Evolutionary conservation across 495 filamentous ascomycete genomes (phyloP).

Genomic region (Penicillium nucicola): DNA sequence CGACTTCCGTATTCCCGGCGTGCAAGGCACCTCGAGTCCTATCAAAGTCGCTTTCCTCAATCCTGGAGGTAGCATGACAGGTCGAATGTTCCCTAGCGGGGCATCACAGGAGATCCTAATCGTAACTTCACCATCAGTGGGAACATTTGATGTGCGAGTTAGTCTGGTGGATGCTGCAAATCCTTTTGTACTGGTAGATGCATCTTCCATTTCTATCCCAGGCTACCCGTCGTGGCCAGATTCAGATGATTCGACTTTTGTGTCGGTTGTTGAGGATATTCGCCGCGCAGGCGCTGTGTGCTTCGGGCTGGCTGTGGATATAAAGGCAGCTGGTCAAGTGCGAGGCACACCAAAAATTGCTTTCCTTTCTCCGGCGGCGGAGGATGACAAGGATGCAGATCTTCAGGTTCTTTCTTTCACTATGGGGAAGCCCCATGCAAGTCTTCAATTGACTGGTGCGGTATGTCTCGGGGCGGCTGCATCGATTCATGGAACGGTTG

Average conservation of each 20-base stretch:
- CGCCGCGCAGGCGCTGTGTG: conserved; percentile 24
- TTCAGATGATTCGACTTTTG: background rate
- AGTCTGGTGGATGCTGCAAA: conserved; percentile 33
- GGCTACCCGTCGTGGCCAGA: background rate
- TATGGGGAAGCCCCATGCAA: conserved; percentile 31
- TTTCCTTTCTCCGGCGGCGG: conserved; percentile 11
- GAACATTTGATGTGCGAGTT: conserved; percentile 12
- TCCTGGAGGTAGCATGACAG: conserved; percentile 31
- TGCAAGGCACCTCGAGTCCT: conserved; percentile 21
- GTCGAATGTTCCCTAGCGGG: conserved; percentile 28
- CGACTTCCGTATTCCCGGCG: conserved; percentile 23
- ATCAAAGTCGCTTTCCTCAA: conserved; percentile 29
- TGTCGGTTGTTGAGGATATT: conserved; percentile 22
- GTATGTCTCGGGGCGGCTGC: conserved; percentile 28
- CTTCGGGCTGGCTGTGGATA: conserved; percentile 19
- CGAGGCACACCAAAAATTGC: conserved; percentile 34
- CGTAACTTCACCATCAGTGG: conserved; percentile 4
- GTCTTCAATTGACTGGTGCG: conserved; percentile 33
- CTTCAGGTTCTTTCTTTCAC: conserved; percentile 25
- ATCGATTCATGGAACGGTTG: conserved; percentile 25
- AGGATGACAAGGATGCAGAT: conserved; percentile 4
- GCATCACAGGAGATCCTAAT: conserved; percentile 12
- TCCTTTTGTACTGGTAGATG: conserved; percentile 33
- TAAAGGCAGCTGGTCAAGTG: conserved; percentile 8
- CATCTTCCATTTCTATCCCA: conserved; percentile 12